Percentiles rank a stretch among this genome's conserved stretches.
These are phyloP conservation scores for Mucor piriformis DNA, from an alignment of 371 early-diverging fungal genomes.

Conservation along the genomic window DNA sequence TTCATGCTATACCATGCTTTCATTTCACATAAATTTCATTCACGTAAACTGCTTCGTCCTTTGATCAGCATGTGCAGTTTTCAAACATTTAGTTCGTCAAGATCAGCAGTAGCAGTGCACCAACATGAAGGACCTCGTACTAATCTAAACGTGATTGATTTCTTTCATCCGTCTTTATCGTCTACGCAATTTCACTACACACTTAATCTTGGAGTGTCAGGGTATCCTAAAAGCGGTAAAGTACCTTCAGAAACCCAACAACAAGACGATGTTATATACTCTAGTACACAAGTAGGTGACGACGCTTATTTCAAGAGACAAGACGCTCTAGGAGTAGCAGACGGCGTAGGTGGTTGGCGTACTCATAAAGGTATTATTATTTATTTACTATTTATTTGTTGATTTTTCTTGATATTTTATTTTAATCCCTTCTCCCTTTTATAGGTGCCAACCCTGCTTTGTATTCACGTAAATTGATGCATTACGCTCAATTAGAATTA, in stretches of 20 bases:
- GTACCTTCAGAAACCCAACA: conserved; percentile 39
- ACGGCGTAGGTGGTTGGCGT: conserved; percentile 87
- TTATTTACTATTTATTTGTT: background rate
- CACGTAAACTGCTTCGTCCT: conserved; percentile 5
- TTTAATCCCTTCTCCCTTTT: background rate
- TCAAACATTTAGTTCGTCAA: conserved; percentile 9
- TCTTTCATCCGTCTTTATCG: conserved; percentile 44
- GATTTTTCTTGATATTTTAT: background rate
- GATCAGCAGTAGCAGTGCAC: conserved; percentile 24
- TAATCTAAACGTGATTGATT: conserved; percentile 49
- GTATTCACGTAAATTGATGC: conserved; percentile 90
- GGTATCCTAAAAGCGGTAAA: conserved; percentile 72
- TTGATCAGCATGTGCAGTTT: background rate
- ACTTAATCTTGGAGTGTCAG: conserved; percentile 75
- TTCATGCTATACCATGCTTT: conserved; percentile 5
- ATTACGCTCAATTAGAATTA: conserved; percentile 78
- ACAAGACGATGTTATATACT: conserved; percentile 67
- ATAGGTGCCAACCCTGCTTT: conserved; percentile 84
- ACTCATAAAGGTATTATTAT: conserved; percentile 38
- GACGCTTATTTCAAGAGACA: conserved; percentile 79
- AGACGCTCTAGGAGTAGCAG: conserved; percentile 83
- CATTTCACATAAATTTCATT: background rate
- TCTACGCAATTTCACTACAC: conserved; percentile 50
- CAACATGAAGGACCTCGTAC: conserved; percentile 26
- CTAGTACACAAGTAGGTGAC: conserved; percentile 80